Conservation (phyloP, 1,284 basidiomycete genomes). For the Rhodotorula sp. region DNA sequence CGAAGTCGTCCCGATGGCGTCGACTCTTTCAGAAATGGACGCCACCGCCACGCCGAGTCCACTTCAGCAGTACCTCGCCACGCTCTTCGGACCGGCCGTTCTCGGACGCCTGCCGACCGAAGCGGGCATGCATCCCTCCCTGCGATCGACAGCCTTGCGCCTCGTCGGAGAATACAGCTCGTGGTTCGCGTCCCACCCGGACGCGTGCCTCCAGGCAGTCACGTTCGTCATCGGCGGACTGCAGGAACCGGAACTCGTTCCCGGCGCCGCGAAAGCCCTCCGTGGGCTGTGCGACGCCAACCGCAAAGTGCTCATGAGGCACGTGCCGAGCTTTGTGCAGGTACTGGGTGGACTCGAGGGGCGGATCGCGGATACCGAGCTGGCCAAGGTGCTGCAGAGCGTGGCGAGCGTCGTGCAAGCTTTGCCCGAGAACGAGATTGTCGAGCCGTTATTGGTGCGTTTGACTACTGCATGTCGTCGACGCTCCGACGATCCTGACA, state of each 20-base stretch:
- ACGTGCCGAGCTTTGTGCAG: constrained; percentile 44
- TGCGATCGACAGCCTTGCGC: constrained; percentile 38
- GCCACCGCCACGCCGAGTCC: constrained; percentile 5
- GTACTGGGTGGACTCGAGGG: constrained; percentile 42
- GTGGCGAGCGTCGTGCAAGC: constrained; percentile 46
- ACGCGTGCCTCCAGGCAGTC: constrained; percentile 32
- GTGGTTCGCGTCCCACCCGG: constrained; percentile 42
- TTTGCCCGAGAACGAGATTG: constrained; percentile 26
- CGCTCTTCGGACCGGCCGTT: constrained; percentile 40
- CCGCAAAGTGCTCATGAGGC: constrained; percentile 37
- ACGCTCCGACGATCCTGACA: neutral
- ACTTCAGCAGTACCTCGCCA: constrained; percentile 24
- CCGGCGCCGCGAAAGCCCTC: constrained; percentile 41
- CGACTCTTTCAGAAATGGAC: constrained; percentile 16
- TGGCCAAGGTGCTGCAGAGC: constrained; percentile 44
- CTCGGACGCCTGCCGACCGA: constrained; percentile 30
- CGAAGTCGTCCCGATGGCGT: constrained; percentile 38
- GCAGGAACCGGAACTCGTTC: constrained; percentile 22
- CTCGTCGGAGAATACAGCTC: constrained; percentile 40
- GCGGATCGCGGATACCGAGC: constrained; percentile 42
- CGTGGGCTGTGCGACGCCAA: constrained; percentile 42
- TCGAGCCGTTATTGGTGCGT: constrained; percentile 38
- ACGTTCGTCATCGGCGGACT: constrained; percentile 39
- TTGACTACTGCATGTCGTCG: neutral
- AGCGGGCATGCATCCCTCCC: constrained; percentile 1